Conservation (phyloP, 495 filamentous ascomycete genomes). For the Lophium mytilinum region DNA sequence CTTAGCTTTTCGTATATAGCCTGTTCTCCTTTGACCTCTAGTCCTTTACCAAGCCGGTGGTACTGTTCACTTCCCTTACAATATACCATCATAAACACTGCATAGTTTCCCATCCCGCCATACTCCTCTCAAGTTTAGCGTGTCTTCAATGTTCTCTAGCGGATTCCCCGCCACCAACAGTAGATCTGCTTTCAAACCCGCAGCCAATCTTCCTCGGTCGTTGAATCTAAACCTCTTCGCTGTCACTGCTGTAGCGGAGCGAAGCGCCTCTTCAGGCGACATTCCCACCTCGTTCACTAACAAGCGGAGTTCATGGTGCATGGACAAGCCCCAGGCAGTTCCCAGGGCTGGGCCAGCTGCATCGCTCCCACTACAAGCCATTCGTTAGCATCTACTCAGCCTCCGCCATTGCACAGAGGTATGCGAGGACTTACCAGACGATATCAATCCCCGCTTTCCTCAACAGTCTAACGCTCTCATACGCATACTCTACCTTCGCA, state of each 20-base stretch:
- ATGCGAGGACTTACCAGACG: constrained; percentile 21
- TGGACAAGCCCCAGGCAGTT: constrained; percentile 29
- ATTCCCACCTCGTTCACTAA: constrained; percentile 31
- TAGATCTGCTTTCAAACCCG: constrained; percentile 30
- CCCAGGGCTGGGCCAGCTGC: constrained; percentile 30
- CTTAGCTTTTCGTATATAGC: not conserved
- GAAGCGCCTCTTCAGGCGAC: constrained; percentile 29
- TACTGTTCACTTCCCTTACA: not conserved
- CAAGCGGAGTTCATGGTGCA: constrained; percentile 32
- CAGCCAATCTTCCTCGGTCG: constrained; percentile 29
- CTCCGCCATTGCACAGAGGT: too few relatives aligned
- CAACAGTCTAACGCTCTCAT: constrained; percentile 31
- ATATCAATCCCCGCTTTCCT: constrained; percentile 29
- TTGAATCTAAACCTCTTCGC: constrained; percentile 30
- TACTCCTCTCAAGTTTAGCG: constrained; percentile 30
- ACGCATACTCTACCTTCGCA: constrained; percentile 25
- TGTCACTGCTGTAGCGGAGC: constrained; percentile 25
- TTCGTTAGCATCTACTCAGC: not conserved
- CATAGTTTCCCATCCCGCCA: constrained; percentile 25
- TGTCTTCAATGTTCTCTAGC: constrained; percentile 30
- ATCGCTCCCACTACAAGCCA: constrained; percentile 28
- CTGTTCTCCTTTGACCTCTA: not conserved
- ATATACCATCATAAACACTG: constrained; percentile 4
- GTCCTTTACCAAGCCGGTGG: not conserved
- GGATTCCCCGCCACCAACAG: constrained; percentile 33